Base-by-base conservation (phyloP, 208 protist species). In the Leishmania major region DNA sequence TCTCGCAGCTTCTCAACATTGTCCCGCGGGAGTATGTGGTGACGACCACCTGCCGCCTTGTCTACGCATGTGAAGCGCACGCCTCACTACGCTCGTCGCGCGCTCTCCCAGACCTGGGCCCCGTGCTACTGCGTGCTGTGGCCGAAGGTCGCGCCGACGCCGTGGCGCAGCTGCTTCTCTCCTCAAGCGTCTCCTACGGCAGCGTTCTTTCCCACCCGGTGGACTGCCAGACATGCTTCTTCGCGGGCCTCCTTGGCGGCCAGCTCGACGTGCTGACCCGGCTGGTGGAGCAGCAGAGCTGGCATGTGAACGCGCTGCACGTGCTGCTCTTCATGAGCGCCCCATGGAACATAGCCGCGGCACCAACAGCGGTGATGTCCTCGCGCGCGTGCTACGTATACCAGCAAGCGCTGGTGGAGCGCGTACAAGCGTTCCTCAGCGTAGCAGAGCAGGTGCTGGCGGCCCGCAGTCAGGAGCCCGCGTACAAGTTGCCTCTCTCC, bases 1-100 rank as follows among this genome's bases (percentile, higher is more conserved):
- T 96, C 78, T 92, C 91, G 47, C 93, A 94, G 80, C 88, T 96
- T 49, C 89, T 96, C 11, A 90, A 88, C 60, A 90, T 95, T 49
- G 90, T 94, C 70, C 93, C 93, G 53, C 82, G 79, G 59, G 91
- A 94, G 53, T 93, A 91, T 83, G 83, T 96, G 60, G 93, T 96
- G 15, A 94, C 88, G 11, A 96, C 91, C 17, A 95, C 91, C 1
- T 89, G 90, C 59, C 88, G 93, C 25, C 83, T 96, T n/a, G 84
- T 92, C 69, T 91, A 89, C 59, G 92, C 88, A 0, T 94, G 92
- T 69, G 92, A 96, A 67, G 78, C 80, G 13, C 81, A 84, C 59
- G 83, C 83, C 51, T 80, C 86, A 22, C 75, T 92, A 75, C 86
- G 87, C 10, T 79, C 85, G 60, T 87, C 89, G 13, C 89, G 90